These are phyloP conservation scores for Spathaspora hagerdaliae DNA, from an alignment of 805 yeast genomes.

Conservation along the genomic window DNA sequence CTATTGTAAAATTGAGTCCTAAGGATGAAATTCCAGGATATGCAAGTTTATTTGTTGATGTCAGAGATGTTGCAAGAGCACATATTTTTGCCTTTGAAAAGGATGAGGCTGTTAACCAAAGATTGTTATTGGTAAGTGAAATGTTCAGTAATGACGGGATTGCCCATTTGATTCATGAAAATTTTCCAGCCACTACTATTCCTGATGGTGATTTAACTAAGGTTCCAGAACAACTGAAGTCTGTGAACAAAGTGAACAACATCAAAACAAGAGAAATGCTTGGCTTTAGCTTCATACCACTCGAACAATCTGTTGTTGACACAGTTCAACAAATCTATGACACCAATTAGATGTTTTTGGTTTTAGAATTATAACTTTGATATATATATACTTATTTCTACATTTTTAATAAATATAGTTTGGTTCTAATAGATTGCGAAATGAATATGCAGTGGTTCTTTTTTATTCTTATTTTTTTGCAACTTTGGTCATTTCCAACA, in stretches of 20 bases:
- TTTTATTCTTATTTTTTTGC: no score
- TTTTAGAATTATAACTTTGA: no score
- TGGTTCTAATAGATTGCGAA: no score
- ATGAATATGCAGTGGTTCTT: no score
- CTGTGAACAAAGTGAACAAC: conserved; percentile 22
- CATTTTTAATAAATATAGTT: no score
- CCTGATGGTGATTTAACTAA: conserved; percentile 35
- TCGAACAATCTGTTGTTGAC: conserved; percentile 38
- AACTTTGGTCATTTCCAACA: no score
- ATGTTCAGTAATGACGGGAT: conserved; percentile 18
- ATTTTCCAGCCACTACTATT: conserved; percentile 42
- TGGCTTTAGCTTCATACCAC: conserved; percentile 30
- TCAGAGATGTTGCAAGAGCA: conserved; percentile 60
- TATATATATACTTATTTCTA: no score
- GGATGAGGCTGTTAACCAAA: conserved; percentile 12
- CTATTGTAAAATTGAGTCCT: conserved; percentile 28
- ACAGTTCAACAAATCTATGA: conserved; percentile 32
- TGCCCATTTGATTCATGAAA: conserved; percentile 14
- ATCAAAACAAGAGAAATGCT: conserved; percentile 29
- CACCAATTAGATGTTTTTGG: no score
- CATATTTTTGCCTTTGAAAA: conserved; percentile 50
- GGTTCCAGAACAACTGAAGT: conserved; percentile 15
- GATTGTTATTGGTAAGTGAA: conserved; percentile 15
- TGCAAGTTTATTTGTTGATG: conserved; percentile 40
- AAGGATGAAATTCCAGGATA: conserved; percentile 16